A percentile compares a stretch with the other conserved stretches of the same genome.
These are phyloP conservation scores for Phtheirospermum japonicum DNA, from an alignment of 257 asterid species.

Conservation along the genomic window DNA sequence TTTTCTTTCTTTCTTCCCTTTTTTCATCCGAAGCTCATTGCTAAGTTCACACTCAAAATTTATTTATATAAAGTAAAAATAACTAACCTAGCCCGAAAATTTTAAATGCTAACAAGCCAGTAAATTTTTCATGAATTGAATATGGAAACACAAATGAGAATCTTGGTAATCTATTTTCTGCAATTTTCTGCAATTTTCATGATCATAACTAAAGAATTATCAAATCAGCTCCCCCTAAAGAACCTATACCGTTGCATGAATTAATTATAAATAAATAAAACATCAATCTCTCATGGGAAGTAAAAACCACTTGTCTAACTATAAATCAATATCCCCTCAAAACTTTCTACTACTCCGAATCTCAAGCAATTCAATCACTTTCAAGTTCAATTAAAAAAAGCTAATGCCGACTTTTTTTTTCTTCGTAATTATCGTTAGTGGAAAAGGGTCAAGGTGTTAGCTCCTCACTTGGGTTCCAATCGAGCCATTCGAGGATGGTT, in stretches of 20 bases:
- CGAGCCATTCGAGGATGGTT: slow-evolving; percentile 31
- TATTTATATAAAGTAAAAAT: too few relatives aligned
- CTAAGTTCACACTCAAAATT: too few relatives aligned
- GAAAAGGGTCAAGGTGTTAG: slow-evolving; percentile 30
- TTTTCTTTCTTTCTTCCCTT: too few relatives aligned
- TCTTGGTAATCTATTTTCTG: not conserved
- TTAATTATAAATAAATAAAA: too few relatives aligned
- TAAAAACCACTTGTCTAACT: too few relatives aligned
- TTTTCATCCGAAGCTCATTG: too few relatives aligned
- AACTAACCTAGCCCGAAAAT: too few relatives aligned
- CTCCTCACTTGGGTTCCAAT: slow-evolving; percentile 28
- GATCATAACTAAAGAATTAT: not conserved
- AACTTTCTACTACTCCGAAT: too few relatives aligned
- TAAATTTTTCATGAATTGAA: too few relatives aligned
- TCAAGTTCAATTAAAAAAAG: slow-evolving; percentile 24
- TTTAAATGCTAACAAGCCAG: too few relatives aligned
- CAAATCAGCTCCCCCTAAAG: slow-evolving; percentile 22
- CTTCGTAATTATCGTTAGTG: slow-evolving; percentile 16
- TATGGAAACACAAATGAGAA: not conserved
- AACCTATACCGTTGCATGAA: not conserved
- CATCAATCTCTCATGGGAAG: too few relatives aligned
- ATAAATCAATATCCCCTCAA: too few relatives aligned
- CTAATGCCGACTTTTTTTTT: not conserved
- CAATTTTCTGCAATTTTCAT: not conserved
- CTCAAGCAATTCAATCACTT: slow-evolving; percentile 22